A percentile compares a stretch with the other conserved stretches of the same genome.
Evolutionary conservation across 2,329 filamentous ascomycete genomes (phyloP).

Genomic region (Curvularia eragrostidis): DNA sequence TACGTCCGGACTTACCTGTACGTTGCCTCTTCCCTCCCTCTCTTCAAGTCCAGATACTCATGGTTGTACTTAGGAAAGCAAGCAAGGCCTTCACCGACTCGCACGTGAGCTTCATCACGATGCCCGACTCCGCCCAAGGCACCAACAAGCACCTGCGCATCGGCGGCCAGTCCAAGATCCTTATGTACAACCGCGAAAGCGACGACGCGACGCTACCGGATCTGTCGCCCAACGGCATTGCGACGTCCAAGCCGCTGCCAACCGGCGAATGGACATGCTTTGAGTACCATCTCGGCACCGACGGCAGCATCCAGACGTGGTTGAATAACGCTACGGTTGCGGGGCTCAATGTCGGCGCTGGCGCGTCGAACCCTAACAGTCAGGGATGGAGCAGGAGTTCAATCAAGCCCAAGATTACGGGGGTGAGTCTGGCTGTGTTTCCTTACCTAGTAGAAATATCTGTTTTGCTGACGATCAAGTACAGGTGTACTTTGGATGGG

Average conservation of each 20-base stretch:
- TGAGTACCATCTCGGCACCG: conserved; percentile 65
- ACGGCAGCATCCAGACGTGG: conserved; percentile 68
- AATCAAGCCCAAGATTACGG: conserved; percentile 61
- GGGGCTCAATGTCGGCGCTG: conserved; percentile 59
- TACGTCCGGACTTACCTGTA: conserved; percentile 65
- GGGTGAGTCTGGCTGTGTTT: conserved; percentile 14
- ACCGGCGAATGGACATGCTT: conserved; percentile 64
- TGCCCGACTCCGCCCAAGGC: conserved; percentile 65
- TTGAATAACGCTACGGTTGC: conserved; percentile 60
- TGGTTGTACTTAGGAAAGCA: conserved; percentile 55
- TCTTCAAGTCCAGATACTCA: not conserved
- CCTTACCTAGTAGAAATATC: not conserved
- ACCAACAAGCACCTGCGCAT: conserved; percentile 67
- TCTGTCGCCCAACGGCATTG: conserved; percentile 65
- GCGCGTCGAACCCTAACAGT: conserved; percentile 60
- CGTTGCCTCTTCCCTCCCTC: conserved; percentile 38
- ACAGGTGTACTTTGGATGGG: conserved; percentile 66
- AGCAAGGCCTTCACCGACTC: conserved; percentile 64
- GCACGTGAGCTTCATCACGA: conserved; percentile 69
- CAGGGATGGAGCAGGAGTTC: conserved; percentile 60
- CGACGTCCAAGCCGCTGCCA: conserved; percentile 60
- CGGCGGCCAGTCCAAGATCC: conserved; percentile 65
- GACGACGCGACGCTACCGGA: conserved; percentile 69
- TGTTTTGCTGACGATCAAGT: not conserved
- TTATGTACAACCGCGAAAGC: conserved; percentile 70